A percentile compares a stretch with the other conserved stretches of the same genome.
Evolutionary conservation across 129 eudicot species (phyloP).

Genomic region (Flaveria trinervia): DNA sequence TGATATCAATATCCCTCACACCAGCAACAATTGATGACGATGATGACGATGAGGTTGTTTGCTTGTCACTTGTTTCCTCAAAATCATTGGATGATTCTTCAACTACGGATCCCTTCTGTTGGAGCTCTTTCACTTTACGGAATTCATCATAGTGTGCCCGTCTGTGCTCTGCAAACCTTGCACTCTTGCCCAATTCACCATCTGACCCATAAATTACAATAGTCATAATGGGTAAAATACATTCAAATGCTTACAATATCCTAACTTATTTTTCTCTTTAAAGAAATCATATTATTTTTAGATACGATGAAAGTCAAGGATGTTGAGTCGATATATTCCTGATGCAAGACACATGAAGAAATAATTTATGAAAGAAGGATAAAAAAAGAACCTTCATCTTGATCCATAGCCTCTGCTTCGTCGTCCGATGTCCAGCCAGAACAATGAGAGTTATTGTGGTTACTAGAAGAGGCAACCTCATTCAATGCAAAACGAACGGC

Average conservation of each 20-base stretch:
- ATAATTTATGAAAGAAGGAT: too few species aligned
- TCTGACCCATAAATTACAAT: conserved; percentile 12
- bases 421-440: conserved; percentile 92
- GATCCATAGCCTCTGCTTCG: conserved; percentile 77
- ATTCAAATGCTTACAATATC: too few species aligned
- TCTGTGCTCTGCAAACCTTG: conserved; percentile 71
- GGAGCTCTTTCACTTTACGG: conserved; percentile 60
- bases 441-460: conserved; percentile 35
- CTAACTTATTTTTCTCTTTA: too few species aligned
- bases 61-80: conserved; percentile 25
- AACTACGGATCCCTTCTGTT: conserved; percentile 40
- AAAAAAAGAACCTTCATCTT: conserved; percentile 47
- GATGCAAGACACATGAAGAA: too few species aligned
- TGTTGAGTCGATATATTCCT: too few species aligned
- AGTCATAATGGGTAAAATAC: background rate
- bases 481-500: conserved; percentile 75
- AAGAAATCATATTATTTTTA: too few species aligned
- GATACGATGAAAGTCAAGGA: too few species aligned
- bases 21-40: conserved; percentile 41
- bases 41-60: conserved; percentile 37
- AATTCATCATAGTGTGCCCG: conserved; percentile 86
- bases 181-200: conserved; percentile 44
- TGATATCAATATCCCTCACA: conserved; percentile 12
- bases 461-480: conserved; percentile 58
- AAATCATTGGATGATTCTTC: conserved; percentile 67